Base-by-base conservation (phyloP, 306 rosid genomes). In the Quercus gilva region DNA sequence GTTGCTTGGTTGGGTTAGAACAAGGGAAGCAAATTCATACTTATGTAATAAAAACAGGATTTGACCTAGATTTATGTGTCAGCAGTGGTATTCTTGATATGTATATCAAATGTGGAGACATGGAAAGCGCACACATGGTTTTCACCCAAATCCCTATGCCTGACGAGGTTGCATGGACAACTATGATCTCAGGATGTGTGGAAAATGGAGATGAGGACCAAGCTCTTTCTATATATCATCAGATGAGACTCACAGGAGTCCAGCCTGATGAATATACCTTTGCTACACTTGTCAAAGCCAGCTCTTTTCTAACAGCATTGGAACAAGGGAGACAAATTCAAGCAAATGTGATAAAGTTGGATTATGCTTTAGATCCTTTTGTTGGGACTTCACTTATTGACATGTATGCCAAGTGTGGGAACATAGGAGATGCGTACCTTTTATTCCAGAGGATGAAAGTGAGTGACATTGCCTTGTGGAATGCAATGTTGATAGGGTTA, bases 321-420 rank as follows among this genome's bases (percentile, higher is more conserved):
- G 97, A 90, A 87, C 94, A 89, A 65, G 98, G 97, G 85, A 89
- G 80, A 80, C 97, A 92, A 67, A 83, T 90, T 80, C 98, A 94
- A 65, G 91, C 92, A 35, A 88, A 94, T 85, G 86, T 89, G 72
- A 84, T 94, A 72, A 94, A 94, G 87, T 85, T 88, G 81, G 78
- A 90, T 63, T 86, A 75, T 80, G 81, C 88, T 35, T 79, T 75
- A 0, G 98, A 94, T 81, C 87, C 86, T 73, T 94, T 82, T 81
- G 96, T 94, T 20, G 89, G 86, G 78, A 94, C 97, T 19, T 89
- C 98, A 41, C 92, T 94, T 19, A 95, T 89, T 73, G 96, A 94
- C 86, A 94, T 94, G 98, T 92, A 94, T 77, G 89, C 94, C 81
- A 92, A 92, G 81, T 90, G 97, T 51, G 98, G 98, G 55, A 87